Evolutionary conservation across 441 rosid genomes (phyloP).

Genomic region (Lepidium campestre): DNA sequence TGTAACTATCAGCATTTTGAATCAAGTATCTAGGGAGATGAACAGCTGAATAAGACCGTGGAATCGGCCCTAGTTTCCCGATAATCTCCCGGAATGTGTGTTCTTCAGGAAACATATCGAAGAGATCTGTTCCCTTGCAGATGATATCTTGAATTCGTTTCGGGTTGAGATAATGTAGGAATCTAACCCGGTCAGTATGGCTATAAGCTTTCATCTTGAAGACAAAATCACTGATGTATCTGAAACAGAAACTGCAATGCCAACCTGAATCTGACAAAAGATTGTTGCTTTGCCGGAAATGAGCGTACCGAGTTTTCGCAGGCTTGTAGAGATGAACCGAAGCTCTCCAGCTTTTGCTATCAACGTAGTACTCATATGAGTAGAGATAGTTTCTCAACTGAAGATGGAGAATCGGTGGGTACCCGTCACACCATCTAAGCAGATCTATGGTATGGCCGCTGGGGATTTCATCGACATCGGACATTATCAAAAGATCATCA

Average conservation of each 20-base stretch:
- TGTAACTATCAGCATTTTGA: slow-evolving; percentile 57
- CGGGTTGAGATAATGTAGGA: slow-evolving; percentile 64
- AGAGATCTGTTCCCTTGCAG: slow-evolving; percentile 73
- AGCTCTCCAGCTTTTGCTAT: slow-evolving; percentile 92
- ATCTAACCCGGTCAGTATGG: slow-evolving; percentile 79
- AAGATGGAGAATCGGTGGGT: slow-evolving; percentile 68
- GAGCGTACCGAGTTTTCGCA: slow-evolving; percentile 78
- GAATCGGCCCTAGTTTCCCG: slow-evolving; percentile 78
- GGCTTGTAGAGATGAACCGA: slow-evolving; percentile 61
- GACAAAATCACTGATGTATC: slow-evolving; percentile 59
- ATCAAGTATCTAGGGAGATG: slow-evolving; percentile 73
- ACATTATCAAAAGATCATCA: slow-evolving; percentile 89
- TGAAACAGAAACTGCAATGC: slow-evolving; percentile 97
- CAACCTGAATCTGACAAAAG: slow-evolving; percentile 78
- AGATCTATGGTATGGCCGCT: slow-evolving; percentile 84
- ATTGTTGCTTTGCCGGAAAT: slow-evolving; percentile 63
- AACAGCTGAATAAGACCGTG: slow-evolving; percentile 67
- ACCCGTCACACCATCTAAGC: slow-evolving; percentile 81
- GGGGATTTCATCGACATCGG: slow-evolving; percentile 91
- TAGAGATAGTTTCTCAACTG: slow-evolving; percentile 74
- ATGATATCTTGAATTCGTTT: slow-evolving; percentile 71
- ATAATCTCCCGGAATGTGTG: slow-evolving; percentile 83
- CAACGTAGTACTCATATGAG: slow-evolving; percentile 64
- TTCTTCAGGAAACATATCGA: slow-evolving; percentile 93
- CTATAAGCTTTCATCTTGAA: slow-evolving; percentile 98